Conservation (phyloP, 176 grass and related monocot species). For the Pontederia paniculata region DNA sequence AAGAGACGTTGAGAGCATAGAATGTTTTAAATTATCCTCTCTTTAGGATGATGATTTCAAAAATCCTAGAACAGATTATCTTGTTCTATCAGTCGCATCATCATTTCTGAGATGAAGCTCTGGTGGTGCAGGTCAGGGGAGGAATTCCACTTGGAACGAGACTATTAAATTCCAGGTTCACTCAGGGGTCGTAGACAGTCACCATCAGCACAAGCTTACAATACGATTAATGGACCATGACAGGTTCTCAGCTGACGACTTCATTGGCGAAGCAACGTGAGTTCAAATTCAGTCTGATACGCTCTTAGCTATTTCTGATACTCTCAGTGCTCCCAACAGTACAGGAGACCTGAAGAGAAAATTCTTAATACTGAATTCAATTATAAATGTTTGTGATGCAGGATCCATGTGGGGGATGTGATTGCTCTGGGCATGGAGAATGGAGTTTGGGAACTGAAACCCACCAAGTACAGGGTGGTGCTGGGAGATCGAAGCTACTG, state of each 20-base stretch:
- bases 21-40: too few species aligned
- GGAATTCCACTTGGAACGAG: constrained; percentile 75
- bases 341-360: too few species aligned
- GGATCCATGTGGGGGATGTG: constrained; percentile 71
- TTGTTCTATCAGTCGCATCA: neutral
- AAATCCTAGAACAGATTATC: too few species aligned
- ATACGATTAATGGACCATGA: constrained; percentile 65
- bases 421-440: constrained; percentile 50
- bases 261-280: constrained; percentile 74
- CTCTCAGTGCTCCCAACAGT: too few species aligned
- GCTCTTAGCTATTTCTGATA: neutral
- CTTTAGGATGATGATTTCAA: too few species aligned
- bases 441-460: constrained; percentile 25
- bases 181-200: constrained; percentile 12
- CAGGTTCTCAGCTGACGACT: constrained; percentile 58
- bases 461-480: constrained; percentile 50
- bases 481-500: constrained; percentile 37
- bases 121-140: constrained; percentile 43
- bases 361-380: too few species aligned
- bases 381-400: neutral
- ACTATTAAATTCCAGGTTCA: constrained; percentile 66
- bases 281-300: constrained; percentile 8
- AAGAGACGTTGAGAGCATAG: too few species aligned
- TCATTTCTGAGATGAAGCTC: too few species aligned
- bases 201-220: constrained; percentile 48